Evolutionary conservation across 129 eudicot genomes (phyloP).

Genomic region (Daucus carota): DNA sequence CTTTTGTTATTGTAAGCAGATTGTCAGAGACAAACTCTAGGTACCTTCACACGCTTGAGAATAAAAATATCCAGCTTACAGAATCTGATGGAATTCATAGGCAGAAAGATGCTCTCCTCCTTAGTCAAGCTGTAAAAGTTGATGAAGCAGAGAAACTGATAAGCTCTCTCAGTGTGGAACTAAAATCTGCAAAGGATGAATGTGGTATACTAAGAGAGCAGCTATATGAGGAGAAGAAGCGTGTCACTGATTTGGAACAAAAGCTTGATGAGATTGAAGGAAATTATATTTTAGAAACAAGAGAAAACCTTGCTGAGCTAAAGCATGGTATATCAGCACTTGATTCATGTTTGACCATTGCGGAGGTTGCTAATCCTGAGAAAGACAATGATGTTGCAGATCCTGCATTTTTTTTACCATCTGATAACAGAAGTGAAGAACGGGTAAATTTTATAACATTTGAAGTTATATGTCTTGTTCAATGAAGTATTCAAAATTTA

Average conservation of each 20-base stretch:
- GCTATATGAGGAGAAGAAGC: slow-evolving; percentile 26
- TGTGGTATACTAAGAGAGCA: slow-evolving; percentile 19
- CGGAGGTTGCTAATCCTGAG: slow-evolving; percentile 17
- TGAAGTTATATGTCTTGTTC: background rate
- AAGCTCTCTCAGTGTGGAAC: slow-evolving; percentile 21
- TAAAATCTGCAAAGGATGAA: slow-evolving; percentile 17
- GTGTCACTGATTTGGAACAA: slow-evolving; percentile 8
- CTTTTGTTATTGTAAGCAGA: slow-evolving; percentile 65
- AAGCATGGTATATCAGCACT: slow-evolving; percentile 31
- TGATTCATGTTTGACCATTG: slow-evolving; percentile 23
- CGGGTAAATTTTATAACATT: slow-evolving; percentile 25
- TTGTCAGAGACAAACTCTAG: slow-evolving; percentile 53
- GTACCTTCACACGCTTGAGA: slow-evolving; percentile 27
- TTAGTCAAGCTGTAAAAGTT: slow-evolving; percentile 28
- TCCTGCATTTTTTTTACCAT: background rate
- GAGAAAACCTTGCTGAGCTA: slow-evolving; percentile 32
- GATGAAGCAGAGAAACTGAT: slow-evolving; percentile 30
- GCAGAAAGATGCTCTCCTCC: slow-evolving; percentile 29
- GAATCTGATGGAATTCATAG: slow-evolving; percentile 23
- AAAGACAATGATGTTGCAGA: slow-evolving; percentile 3
- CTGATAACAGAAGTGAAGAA: slow-evolving; percentile 17
- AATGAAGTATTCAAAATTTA: slow-evolving; percentile 1
- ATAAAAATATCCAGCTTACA: slow-evolving; percentile 36
- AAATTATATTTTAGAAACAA: slow-evolving; percentile 24
- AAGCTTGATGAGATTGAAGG: slow-evolving; percentile 34